These are phyloP conservation scores for Aspergillus panamensis DNA, from an alignment of 495 filamentous ascomycete species.

Conservation along the genomic window DNA sequence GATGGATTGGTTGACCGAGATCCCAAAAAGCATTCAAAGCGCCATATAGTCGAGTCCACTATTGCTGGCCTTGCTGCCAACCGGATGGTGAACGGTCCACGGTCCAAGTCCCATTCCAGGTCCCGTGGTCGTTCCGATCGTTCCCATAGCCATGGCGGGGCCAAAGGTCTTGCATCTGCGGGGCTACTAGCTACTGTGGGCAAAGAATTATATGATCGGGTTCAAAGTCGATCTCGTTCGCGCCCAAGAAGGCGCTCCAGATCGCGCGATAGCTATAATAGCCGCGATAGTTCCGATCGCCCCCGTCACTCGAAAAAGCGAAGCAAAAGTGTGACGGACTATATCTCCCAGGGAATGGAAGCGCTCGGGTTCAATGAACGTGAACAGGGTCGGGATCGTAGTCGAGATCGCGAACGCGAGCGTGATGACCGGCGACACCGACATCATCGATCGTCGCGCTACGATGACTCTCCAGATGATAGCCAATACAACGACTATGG, in stretches of 20 bases:
- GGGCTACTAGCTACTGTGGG: slow-evolving; percentile 75
- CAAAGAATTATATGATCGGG: slow-evolving; percentile 70
- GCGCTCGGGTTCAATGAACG: slow-evolving; percentile 50
- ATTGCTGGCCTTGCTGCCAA: slow-evolving; percentile 83
- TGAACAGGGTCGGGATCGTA: too few species aligned
- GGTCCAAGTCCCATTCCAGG: slow-evolving; percentile 48
- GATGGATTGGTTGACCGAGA: slow-evolving; percentile 71
- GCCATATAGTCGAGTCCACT: slow-evolving; percentile 67
- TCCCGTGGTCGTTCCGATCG: slow-evolving; percentile 36
- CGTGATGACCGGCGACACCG: slow-evolving; percentile 27
- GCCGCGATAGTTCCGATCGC: slow-evolving; percentile 1
- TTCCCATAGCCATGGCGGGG: slow-evolving; percentile 39
- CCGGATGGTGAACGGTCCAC: slow-evolving; percentile 70
- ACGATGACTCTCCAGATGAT: slow-evolving; percentile 38
- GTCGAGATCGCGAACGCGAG: not conserved
- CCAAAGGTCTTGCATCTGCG: slow-evolving; percentile 67
- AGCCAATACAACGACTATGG: slow-evolving; percentile 47
- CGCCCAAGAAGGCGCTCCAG: slow-evolving; percentile 45
- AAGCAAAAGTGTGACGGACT: slow-evolving; percentile 58
- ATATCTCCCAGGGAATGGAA: slow-evolving; percentile 52
- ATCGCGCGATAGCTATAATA: slow-evolving; percentile 44
- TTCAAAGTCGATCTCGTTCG: slow-evolving; percentile 58
- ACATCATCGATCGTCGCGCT: slow-evolving; percentile 42
- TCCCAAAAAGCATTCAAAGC: slow-evolving; percentile 68
- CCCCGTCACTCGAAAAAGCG: slow-evolving; percentile 42